Evolutionary conservation across 495 filamentous ascomycete species (phyloP).

Genomic region (Tuber brumale): DNA sequence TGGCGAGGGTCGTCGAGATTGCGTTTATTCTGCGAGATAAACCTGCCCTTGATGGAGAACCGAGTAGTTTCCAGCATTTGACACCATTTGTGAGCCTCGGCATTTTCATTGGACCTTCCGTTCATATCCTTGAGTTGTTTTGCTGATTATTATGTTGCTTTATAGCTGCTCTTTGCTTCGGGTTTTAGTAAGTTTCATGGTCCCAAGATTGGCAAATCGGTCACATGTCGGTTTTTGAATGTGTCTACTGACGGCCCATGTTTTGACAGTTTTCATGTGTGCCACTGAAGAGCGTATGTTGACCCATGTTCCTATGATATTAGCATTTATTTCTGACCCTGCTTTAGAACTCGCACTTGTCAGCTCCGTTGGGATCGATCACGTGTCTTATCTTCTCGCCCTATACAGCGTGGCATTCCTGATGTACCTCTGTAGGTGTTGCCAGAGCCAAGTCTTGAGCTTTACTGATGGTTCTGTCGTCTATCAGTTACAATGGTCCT

Average conservation of each 20-base stretch:
- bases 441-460: conserved; percentile 1
- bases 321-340: conserved; percentile 7
- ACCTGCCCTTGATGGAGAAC: conserved; percentile 54
- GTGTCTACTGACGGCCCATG: neutral
- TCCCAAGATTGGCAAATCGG: neutral
- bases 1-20: conserved; percentile 82
- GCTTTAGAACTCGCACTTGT: conserved; percentile 63
- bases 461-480: conserved; percentile 7
- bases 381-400: conserved; percentile 86
- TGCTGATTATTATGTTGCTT: conserved; percentile 10
- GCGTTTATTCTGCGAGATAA: conserved; percentile 75
- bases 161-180: conserved; percentile 81
- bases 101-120: conserved; percentile 10
- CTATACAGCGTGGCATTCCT: conserved; percentile 85
- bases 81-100: conserved; percentile 70
- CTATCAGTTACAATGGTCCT: conserved; percentile 33
- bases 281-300: conserved; percentile 74
- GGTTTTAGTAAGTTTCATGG: conserved; percentile 55
- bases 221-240: neutral
- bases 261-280: conserved; percentile 69
- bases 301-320: neutral
- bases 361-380: conserved; percentile 63
- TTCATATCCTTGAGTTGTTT: neutral
- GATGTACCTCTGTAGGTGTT: conserved; percentile 69
- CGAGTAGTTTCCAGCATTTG: conserved; percentile 87